Conservation (phyloP, 495 filamentous ascomycete species). For the Penicillium crystallinum region DNA sequence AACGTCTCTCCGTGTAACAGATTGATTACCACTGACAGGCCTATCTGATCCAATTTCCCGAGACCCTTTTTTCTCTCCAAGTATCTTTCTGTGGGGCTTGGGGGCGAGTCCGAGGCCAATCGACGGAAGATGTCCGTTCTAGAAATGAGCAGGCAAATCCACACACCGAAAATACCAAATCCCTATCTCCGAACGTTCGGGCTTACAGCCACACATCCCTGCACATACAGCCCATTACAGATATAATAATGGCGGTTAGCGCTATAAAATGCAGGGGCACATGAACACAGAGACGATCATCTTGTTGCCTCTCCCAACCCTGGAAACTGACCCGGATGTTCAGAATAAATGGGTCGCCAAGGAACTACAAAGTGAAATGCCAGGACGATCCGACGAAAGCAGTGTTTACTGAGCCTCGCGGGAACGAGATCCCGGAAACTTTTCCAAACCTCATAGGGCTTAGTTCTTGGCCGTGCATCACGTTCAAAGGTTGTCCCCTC, state of each 20-base stretch:
- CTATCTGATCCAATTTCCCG: conserved; percentile 1
- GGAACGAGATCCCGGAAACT: not conserved
- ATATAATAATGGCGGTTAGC: not conserved
- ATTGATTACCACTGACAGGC: not conserved
- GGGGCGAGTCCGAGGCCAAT: not conserved
- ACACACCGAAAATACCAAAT: not conserved
- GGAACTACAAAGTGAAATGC: not conserved
- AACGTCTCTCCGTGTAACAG: no score
- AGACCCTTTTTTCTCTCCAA: not conserved
- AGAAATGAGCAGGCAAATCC: no score
- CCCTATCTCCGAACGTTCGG: not conserved
- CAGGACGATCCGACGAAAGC: not conserved
- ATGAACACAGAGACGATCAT: not conserved
- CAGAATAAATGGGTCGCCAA: not conserved
- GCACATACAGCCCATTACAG: not conserved
- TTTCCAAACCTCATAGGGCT: not conserved
- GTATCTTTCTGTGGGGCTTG: not conserved
- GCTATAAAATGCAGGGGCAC: not conserved
- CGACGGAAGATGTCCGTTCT: no score
- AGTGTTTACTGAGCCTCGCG: not conserved
- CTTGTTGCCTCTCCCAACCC: not conserved
- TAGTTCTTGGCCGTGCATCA: not conserved
- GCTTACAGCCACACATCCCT: not conserved
- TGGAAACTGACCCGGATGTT: not conserved
- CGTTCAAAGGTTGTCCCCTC: not conserved